phyloP scores from a whole-genome alignment of 1,139 yeast genomes.

The Yamadazyma songkhlaensis region DNA sequence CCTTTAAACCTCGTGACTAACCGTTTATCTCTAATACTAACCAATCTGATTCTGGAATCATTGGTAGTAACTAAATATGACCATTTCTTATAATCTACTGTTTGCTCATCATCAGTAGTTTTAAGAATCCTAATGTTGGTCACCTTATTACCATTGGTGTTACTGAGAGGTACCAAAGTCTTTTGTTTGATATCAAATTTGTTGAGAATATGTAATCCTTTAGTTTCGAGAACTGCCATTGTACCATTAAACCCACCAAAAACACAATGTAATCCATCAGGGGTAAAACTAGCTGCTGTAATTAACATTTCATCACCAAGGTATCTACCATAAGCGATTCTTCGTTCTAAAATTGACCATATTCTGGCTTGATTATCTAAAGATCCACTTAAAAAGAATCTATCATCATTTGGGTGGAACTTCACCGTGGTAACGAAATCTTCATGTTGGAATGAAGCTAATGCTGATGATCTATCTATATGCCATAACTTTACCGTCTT shows the following conservation, averaged over 20 bases:
- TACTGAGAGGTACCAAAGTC: conserved; percentile 24
- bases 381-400: conserved; percentile 84
- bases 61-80: conserved; percentile 63
- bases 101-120: conserved; percentile 13
- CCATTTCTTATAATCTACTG: conserved; percentile 23
- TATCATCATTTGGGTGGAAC: conserved; percentile 84
- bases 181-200: conserved; percentile 51
- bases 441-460: conserved; percentile 66
- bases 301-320: conserved; percentile 58
- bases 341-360: conserved; percentile 76
- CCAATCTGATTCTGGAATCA: conserved; percentile 73
- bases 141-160: conserved; percentile 35
- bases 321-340: conserved; percentile 31
- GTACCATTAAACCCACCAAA: conserved; percentile 85
- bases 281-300: conserved; percentile 70
- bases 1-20: conserved; percentile 75
- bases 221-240: conserved; percentile 59
- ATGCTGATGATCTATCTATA: conserved; percentile 59
- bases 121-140: conserved; percentile 39
- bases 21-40: conserved; percentile 53
- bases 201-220: conserved; percentile 54
- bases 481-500: conserved; percentile 85
- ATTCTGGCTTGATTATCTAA: conserved; percentile 74
- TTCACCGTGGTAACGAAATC: conserved; percentile 82
- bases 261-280: conserved; percentile 62